A percentile compares a stretch with the other conserved stretches of the same genome.
Evolutionary conservation across 1,139 yeast genomes (phyloP).

Genomic region (Candida smagusa): DNA sequence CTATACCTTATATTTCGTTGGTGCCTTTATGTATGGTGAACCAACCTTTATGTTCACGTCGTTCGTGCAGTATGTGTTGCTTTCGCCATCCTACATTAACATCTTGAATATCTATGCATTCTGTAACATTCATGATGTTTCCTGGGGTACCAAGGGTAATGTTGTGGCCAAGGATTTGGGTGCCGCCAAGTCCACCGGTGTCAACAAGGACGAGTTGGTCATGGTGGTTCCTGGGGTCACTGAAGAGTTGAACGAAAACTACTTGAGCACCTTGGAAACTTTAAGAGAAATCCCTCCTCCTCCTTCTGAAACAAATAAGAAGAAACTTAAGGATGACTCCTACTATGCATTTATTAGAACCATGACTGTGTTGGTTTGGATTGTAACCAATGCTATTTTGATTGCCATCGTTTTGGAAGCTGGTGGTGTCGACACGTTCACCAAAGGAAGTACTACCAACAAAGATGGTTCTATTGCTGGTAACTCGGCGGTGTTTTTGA

Average conservation of each 20-base stretch:
- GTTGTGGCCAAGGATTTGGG: constrained; percentile 66
- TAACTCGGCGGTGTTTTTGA: constrained; percentile 40
- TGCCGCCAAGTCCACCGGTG: constrained; percentile 54
- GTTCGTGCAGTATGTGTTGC: constrained; percentile 63
- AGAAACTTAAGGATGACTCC: constrained; percentile 33
- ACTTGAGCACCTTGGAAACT: constrained; percentile 48
- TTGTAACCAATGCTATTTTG: constrained; percentile 43
- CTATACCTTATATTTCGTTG: constrained; percentile 72
- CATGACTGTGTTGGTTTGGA: constrained; percentile 45
- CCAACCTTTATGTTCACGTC: constrained; percentile 80
- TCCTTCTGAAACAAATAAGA: constrained; percentile 16
- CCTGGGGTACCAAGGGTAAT: constrained; percentile 86
- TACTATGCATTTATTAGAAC: constrained; percentile 47
- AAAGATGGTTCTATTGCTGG: constrained; percentile 31
- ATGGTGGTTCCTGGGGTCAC: constrained; percentile 64
- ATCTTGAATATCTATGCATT: constrained; percentile 80
- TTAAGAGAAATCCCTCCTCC: constrained; percentile 34
- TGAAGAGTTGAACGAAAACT: constrained; percentile 60
- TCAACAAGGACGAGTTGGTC: constrained; percentile 60
- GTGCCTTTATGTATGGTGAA: constrained; percentile 71
- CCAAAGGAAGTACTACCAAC: constrained; percentile 17
- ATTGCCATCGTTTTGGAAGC: constrained; percentile 41
- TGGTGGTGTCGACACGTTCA: constrained; percentile 36
- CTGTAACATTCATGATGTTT: constrained; percentile 81
- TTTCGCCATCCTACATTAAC: constrained; percentile 75